A percentile compares a stretch with the other conserved stretches of the same genome.
These are phyloP conservation scores for Didymella segeticola DNA, from an alignment of 2,329 filamentous ascomycete species.

Conservation along the genomic window DNA sequence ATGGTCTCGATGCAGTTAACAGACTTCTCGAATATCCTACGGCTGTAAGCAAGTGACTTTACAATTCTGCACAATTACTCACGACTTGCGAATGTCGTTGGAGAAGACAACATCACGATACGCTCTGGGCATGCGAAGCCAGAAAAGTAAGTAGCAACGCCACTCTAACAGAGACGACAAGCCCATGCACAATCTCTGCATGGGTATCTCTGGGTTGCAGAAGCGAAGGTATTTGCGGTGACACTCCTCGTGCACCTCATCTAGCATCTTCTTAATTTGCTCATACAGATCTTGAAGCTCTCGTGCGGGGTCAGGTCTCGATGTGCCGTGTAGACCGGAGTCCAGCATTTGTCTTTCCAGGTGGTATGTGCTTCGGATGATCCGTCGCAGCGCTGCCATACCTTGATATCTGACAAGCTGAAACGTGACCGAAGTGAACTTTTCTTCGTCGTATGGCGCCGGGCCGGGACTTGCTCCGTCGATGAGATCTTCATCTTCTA, in stretches of 20 bases:
- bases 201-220: constrained; percentile 40
- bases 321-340: constrained; percentile 41
- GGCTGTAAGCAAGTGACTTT: background rate
- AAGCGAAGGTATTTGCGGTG: constrained; percentile 42
- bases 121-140: constrained; percentile 48
- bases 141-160: constrained; percentile 48
- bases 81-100: constrained; percentile 45
- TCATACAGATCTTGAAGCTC: constrained; percentile 45
- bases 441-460: constrained; percentile 41
- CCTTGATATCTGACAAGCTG: constrained; percentile 46
- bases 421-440: constrained; percentile 46
- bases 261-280: constrained; percentile 46
- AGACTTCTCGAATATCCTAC: constrained; percentile 49
- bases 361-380: constrained; percentile 48
- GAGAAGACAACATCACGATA: constrained; percentile 48
- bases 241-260: constrained; percentile 44
- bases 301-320: constrained; percentile 42
- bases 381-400: constrained; percentile 43
- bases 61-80: constrained; percentile 5
- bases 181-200: constrained; percentile 42
- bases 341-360: constrained; percentile 47
- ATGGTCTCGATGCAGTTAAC: constrained; percentile 48
- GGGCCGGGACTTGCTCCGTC: constrained; percentile 43
- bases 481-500: constrained; percentile 49
- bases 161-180: constrained; percentile 45